Conservation (phyloP, 2,329 filamentous ascomycete genomes). For the Phialocephala sp. region DNA sequence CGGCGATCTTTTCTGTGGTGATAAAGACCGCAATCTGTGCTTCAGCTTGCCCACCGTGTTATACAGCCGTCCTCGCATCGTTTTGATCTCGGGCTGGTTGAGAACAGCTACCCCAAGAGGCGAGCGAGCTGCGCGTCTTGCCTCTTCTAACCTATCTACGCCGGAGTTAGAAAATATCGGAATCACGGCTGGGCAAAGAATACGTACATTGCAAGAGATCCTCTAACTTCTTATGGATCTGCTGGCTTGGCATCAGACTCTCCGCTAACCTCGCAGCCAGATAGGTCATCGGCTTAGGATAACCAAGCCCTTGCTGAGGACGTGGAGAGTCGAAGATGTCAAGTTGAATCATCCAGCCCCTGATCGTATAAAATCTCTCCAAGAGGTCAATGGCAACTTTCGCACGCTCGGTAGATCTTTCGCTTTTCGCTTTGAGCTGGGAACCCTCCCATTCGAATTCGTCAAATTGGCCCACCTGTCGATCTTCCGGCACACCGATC, state of each 20-base stretch:
- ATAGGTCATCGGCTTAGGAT: conserved; percentile 18
- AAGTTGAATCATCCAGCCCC: conserved; percentile 20
- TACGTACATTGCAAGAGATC: conserved; percentile 24
- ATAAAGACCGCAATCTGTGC: conserved; percentile 25
- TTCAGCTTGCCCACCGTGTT: conserved; percentile 23
- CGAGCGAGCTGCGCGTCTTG: conserved; percentile 24
- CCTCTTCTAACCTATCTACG: conserved; percentile 24
- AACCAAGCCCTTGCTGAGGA: conserved; percentile 20
- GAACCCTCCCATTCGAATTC: conserved; percentile 19
- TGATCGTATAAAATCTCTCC: conserved; percentile 20
- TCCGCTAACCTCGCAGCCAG: conserved; percentile 25
- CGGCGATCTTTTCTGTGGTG: conserved; percentile 24
- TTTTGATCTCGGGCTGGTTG: conserved; percentile 19
- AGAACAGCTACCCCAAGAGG: conserved; percentile 25
- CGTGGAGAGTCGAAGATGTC: conserved; percentile 21
- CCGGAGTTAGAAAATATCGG: conserved; percentile 22
- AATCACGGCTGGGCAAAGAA: conserved; percentile 14
- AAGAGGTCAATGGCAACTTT: conserved; percentile 22
- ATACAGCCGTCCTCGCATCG: conserved; percentile 23
- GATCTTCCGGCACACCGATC: conserved; percentile 23
- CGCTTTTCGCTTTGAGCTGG: conserved; percentile 17
- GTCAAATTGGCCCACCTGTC: conserved; percentile 22
- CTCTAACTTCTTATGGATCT: conserved; percentile 24
- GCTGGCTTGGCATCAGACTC: conserved; percentile 15
- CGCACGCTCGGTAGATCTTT: conserved; percentile 19